A percentile compares a stretch with the other conserved stretches of the same genome.
These are phyloP conservation scores for Crithidia expoeki DNA, from an alignment of 208 protist genomes.

Conservation along the genomic window DNA sequence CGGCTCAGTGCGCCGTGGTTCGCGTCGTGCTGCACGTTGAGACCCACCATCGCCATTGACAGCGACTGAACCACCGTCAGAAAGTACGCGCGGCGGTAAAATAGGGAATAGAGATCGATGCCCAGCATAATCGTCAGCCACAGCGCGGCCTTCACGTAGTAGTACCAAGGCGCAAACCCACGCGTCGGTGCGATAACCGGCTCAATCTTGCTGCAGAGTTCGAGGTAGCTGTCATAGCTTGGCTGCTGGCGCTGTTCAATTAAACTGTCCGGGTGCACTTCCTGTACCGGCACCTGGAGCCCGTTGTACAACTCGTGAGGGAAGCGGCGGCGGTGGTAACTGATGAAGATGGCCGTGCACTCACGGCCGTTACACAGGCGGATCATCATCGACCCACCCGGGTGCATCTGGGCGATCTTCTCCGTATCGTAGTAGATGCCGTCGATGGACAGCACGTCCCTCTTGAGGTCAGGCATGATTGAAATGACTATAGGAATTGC, in stretches of 20 bases:
- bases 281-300: constrained; percentile 49
- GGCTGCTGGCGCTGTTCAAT: constrained; percentile 52
- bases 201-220: constrained; percentile 60
- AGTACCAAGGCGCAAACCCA: constrained; percentile 82
- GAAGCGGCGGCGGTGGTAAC: constrained; percentile 80
- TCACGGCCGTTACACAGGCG: constrained; percentile 76
- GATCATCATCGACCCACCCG: constrained; percentile 73
- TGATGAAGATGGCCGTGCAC: constrained; percentile 72
- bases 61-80: constrained; percentile 75
- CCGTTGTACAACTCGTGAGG: constrained; percentile 69
- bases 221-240: constrained; percentile 67
- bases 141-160: constrained; percentile 67
- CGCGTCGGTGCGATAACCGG: constrained; percentile 59
- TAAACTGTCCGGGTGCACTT: constrained; percentile 45
- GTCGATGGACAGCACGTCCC: constrained; percentile 73
- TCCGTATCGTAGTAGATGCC: constrained; percentile 82
- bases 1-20: constrained; percentile 76
- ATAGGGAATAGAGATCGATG: constrained; percentile 69
- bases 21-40: constrained; percentile 87
- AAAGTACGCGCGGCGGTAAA: constrained; percentile 52
- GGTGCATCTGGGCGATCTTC: constrained; percentile 63
- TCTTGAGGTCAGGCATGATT: constrained; percentile 22
- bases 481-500: not conserved
- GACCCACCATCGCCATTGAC: constrained; percentile 78
- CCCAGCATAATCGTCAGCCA: constrained; percentile 60